Evolutionary conservation across 2,329 filamentous ascomycete genomes (phyloP).

Genomic region (Beauveria scarabaeidicola): DNA sequence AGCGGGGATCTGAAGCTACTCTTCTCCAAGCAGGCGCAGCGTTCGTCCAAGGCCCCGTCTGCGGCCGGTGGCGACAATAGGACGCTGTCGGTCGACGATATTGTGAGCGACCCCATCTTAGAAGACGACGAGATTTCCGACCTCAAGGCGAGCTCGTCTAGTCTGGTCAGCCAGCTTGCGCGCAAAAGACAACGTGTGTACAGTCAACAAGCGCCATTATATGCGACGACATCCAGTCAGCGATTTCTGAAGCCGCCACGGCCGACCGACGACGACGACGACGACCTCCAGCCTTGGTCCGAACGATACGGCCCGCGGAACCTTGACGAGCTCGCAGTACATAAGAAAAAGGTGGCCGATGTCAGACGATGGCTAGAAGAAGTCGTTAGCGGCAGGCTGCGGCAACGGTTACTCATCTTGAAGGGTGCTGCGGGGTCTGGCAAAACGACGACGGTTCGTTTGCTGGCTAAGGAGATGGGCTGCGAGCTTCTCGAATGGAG

Average conservation of each 20-base stretch:
- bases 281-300: slow-evolving; percentile 71
- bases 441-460: slow-evolving; percentile 78
- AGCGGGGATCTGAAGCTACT: slow-evolving; percentile 49
- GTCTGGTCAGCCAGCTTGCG: slow-evolving; percentile 47
- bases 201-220: slow-evolving; percentile 17
- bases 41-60: slow-evolving; percentile 25
- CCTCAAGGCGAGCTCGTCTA: slow-evolving; percentile 40
- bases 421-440: slow-evolving; percentile 88
- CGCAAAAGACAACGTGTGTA: slow-evolving; percentile 41
- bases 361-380: slow-evolving; percentile 75
- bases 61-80: slow-evolving; percentile 20
- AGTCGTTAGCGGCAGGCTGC: slow-evolving; percentile 55
- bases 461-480: slow-evolving; percentile 69
- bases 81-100: slow-evolving; percentile 34
- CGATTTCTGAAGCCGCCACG: slow-evolving; percentile 41
- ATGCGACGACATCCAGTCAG: slow-evolving; percentile 33
- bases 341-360: slow-evolving; percentile 88
- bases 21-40: slow-evolving; percentile 54
- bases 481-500: slow-evolving; percentile 83
- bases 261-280: slow-evolving; percentile 25
- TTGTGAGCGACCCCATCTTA: slow-evolving; percentile 49
- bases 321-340: slow-evolving; percentile 80
- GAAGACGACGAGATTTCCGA: slow-evolving; percentile 51
- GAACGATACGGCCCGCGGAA: slow-evolving; percentile 70
- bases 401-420: slow-evolving; percentile 70